Base-by-base conservation (phyloP, 805 yeast genomes). In the Candida xyloterini region DNA sequence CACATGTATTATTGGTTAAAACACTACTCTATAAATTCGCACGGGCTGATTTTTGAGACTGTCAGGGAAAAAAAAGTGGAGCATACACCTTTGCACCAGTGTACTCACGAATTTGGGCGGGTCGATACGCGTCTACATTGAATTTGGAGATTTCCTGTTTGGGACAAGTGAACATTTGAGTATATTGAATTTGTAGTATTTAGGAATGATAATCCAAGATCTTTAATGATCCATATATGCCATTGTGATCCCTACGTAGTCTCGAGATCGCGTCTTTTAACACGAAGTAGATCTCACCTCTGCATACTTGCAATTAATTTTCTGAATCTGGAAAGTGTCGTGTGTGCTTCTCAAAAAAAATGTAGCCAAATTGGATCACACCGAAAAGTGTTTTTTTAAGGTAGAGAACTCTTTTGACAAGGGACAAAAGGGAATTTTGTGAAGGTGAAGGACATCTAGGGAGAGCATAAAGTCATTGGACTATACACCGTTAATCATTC, bases 321-420 rank as follows among this genome's bases (percentile, higher is more conserved):
- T 44, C 47, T 47, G 35, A 42, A 47, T 33, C 2, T 13, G 41
- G 50, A 20, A 46, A 30, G 27, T 33, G 45, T 46, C 46, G 43
- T 42, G 47, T 15, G 36, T 25, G 20, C 15, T 25, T 24, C 26
- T 13, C 33, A 33, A 35, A 38, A 38, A 43, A 14, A 34, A 31
- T 36, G 38, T 30, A 26, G 35, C 32, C 42, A 32, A 32, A 31
- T 34, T 30, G 40, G 45, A 42, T 42, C 44, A 38, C 36, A 13
- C 34, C 32, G 35, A 37, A 37, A 30, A 30, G 30, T 30, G 40
- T 37, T 37, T 37, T 37, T 30, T 26, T 26, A 23, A 37, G 30
- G 35, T 15, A 23, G 31, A 18, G 23, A 30, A 25, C 40, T 30
- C 26, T 37, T 25, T 24, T 13, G 18, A 16, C 15, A 35, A 15